A percentile compares a stretch with the other conserved stretches of the same genome.
Evolutionary conservation across 257 asterid species (phyloP).

Genomic region (Solanum chaucha): DNA sequence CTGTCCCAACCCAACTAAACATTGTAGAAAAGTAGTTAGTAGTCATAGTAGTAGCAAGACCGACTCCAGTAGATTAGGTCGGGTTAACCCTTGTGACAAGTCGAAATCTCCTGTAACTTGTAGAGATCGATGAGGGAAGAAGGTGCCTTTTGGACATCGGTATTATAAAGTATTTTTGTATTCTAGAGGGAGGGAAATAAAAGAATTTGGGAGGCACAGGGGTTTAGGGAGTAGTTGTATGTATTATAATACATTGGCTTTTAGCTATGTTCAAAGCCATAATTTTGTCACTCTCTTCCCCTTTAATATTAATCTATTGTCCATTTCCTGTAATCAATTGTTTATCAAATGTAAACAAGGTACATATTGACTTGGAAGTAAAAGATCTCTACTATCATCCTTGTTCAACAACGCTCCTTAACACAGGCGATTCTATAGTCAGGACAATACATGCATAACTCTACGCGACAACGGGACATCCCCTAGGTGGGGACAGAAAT

Average conservation of each 20-base stretch:
- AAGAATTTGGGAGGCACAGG: slow-evolving; percentile 6
- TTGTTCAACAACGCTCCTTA: background rate
- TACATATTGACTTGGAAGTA: background rate
- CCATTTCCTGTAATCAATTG: background rate
- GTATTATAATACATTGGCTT: slow-evolving; percentile 7
- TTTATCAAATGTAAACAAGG: background rate
- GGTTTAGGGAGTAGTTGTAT: slow-evolving; percentile 28
- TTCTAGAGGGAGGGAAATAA: slow-evolving; percentile 9
- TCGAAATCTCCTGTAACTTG: slow-evolving; percentile 22
- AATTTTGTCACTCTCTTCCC: slow-evolving; percentile 36
- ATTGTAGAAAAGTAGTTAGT: slow-evolving; percentile 22
- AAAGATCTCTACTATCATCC: background rate
- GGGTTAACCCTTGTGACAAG: slow-evolving; percentile 20
- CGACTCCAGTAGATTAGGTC: slow-evolving; percentile 34
- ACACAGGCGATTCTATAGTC: too few relatives aligned
- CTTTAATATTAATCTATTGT: slow-evolving; percentile 3
- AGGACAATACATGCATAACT: too few relatives aligned
- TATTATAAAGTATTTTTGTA: slow-evolving; percentile 2
- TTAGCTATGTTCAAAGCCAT: slow-evolving; percentile 22
- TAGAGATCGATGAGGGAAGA: slow-evolving; percentile 24
- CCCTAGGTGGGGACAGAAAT: background rate
- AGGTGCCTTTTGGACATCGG: slow-evolving; percentile 1
- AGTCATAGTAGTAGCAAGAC: slow-evolving; percentile 31
- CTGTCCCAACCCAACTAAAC: slow-evolving; percentile 24
- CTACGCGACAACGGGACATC: background rate